A percentile compares a stretch with the other conserved stretches of the same genome.
Evolutionary conservation across 1,284 basidiomycete genomes (phyloP).

Genomic region (Leccinum griseonigrum): DNA sequence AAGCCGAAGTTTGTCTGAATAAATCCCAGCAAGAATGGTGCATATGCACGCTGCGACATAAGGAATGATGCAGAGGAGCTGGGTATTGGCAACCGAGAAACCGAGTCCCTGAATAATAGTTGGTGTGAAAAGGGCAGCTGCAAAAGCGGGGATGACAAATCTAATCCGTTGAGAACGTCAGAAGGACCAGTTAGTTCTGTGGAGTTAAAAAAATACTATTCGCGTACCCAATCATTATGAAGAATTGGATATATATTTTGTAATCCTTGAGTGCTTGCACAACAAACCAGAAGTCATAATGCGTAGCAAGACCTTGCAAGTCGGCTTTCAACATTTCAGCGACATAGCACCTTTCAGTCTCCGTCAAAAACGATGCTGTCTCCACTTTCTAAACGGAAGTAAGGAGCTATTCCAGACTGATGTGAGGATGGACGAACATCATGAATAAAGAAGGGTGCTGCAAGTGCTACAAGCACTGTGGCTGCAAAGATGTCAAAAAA

Average conservation of each 20-base stretch:
- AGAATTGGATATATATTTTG: conserved; percentile 43
- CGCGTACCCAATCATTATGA: conserved; percentile 41
- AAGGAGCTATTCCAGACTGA: not conserved
- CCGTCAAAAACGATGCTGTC: conserved; percentile 43
- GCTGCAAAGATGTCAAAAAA: conserved; percentile 16
- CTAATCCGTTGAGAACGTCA: conserved; percentile 22
- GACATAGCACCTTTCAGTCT: conserved; percentile 35
- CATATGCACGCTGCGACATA: conserved; percentile 40
- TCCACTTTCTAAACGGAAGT: conserved; percentile 37
- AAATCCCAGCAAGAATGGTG: conserved; percentile 37
- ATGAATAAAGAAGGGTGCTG: conserved; percentile 40
- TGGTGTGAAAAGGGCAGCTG: conserved; percentile 55
- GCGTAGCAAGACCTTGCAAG: conserved; percentile 27
- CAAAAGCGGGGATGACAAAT: conserved; percentile 49
- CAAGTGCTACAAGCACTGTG: conserved; percentile 37
- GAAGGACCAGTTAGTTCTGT: not conserved
- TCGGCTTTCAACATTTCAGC: conserved; percentile 38
- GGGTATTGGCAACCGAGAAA: conserved; percentile 51
- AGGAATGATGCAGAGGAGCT: conserved; percentile 52
- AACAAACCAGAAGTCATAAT: conserved; percentile 37
- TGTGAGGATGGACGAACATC: conserved; percentile 33
- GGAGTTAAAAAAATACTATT: not conserved
- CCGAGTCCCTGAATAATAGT: conserved; percentile 53
- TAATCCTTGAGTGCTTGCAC: conserved; percentile 41
- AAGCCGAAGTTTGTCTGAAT: conserved; percentile 40